Base-by-base conservation (phyloP, 2,329 filamentous ascomycete genomes). In the Leptographium procerum region DNA sequence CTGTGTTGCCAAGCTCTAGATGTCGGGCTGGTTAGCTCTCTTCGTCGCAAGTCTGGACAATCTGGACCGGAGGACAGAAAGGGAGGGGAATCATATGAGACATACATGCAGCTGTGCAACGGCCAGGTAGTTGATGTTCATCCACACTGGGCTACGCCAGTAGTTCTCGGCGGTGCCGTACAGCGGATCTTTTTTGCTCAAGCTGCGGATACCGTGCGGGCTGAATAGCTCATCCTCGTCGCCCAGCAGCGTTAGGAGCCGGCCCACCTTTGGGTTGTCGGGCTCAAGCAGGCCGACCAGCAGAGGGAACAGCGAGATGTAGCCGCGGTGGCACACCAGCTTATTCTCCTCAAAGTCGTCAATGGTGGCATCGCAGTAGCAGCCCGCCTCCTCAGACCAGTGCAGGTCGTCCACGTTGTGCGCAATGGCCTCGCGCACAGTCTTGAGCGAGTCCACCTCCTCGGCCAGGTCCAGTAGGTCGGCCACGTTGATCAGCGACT, bases 81-180 rank as follows among this genome's bases (percentile, higher is more conserved):
- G n/a, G n/a, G n/a, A n/a, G n/a, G n/a, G n/a, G n/a, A n/a, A n/a
- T n/a, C n/a, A n/a, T n/a, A n/a, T n/a, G n/a, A n/a, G 16, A 79
- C 87, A 76, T 78, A 91, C 88, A 64, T 86, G 78, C 33, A 97
- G 83, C 68, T 89, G 85, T 64, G 85, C 82, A 56, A 96, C 74
- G 55, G 88, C 85, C 65, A 97, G 77, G 71, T 96, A 97, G 74
- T 97, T 97, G 64, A 97, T 91, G 69, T 94, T 94, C 68, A 97
- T 88, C 92, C 92, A 97, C 28, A 97, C 81, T 0, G 94, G 91
- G 63, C 89, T 88, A 62, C 91, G 83, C 92, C 94, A 99, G 76
- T 99, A 99, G 72, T 99, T 96, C 75, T 99, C 94, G 2, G 79
- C 89, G 0, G 91, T 95, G 47, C 87, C 90, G 70, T 96, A 97